These are phyloP conservation scores for Tylopilus vinaceipallidus DNA, from an alignment of 768 basidiomycete genomes.

Conservation along the genomic window DNA sequence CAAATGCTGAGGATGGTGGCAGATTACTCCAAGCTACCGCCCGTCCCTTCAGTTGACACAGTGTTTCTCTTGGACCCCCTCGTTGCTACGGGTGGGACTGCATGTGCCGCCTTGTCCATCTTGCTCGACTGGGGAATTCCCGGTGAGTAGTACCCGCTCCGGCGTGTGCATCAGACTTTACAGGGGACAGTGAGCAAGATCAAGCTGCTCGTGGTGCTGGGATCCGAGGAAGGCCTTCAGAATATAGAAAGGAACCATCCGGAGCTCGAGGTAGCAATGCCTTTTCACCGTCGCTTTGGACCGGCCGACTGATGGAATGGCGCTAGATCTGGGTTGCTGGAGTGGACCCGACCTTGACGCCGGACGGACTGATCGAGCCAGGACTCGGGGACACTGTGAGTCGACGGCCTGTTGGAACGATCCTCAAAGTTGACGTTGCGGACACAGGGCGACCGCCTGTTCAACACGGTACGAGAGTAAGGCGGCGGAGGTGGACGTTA, in stretches of 20 bases:
- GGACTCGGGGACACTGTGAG: conserved; percentile 89
- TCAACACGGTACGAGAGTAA: conserved; percentile 61
- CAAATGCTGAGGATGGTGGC: conserved; percentile 1
- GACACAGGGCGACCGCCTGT: conserved; percentile 77
- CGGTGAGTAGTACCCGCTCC: conserved; percentile 37
- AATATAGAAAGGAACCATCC: conserved; percentile 68
- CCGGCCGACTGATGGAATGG: not conserved
- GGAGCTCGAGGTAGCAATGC: conserved; percentile 63
- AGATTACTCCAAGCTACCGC: conserved; percentile 92
- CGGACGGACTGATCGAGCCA: conserved; percentile 79
- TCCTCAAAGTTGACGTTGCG: not conserved
- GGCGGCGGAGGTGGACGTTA: no score
- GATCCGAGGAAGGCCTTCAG: conserved; percentile 68
- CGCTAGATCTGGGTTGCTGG: conserved; percentile 83
- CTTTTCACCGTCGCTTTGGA: not conserved
- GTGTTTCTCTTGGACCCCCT: conserved; percentile 91
- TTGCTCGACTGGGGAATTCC: conserved; percentile 80
- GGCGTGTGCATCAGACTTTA: not conserved
- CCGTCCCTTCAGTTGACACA: conserved; percentile 69
- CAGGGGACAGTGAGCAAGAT: conserved; percentile 55
- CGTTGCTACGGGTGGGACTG: conserved; percentile 93
- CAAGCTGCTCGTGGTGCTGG: conserved; percentile 81
- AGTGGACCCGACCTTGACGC: conserved; percentile 70
- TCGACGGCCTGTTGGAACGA: conserved; percentile 8
- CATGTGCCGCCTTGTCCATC: conserved; percentile 84